Evolutionary conservation across 768 basidiomycete genomes (phyloP).

Genomic region (Lactarius trivialis): DNA sequence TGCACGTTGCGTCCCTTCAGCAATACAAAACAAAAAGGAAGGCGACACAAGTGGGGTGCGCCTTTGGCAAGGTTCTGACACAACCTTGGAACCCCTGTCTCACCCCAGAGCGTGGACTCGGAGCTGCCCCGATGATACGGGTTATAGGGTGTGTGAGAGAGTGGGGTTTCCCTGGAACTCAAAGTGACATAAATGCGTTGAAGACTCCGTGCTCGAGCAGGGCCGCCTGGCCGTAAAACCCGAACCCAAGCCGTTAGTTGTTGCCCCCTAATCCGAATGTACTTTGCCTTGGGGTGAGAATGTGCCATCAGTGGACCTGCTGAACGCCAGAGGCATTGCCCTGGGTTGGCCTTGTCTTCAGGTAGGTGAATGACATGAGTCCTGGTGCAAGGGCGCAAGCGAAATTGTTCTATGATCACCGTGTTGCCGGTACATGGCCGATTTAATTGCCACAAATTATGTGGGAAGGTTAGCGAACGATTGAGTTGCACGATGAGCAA

Average conservation of each 20-base stretch:
- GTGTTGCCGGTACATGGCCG: not conserved
- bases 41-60: not conserved
- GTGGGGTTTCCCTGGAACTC: not conserved
- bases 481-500: not conserved
- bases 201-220: not conserved
- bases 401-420: not conserved
- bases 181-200: not conserved
- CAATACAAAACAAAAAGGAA: not conserved
- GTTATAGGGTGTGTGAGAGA: not conserved
- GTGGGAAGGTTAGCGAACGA: not conserved
- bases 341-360: not conserved
- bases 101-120: not conserved
- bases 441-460: not conserved
- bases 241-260: not conserved
- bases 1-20: not conserved
- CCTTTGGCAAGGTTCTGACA: not conserved
- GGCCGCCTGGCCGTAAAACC: constrained; percentile 2
- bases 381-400: not conserved
- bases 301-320: not conserved
- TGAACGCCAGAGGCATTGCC: not conserved
- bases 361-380: not conserved
- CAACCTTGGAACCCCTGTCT: not conserved
- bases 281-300: not conserved
- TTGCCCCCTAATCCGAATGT: constrained; percentile 1
- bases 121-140: not conserved